Base-by-base conservation (phyloP, 2,329 filamentous ascomycete species). In the Dothideomycetidae sp. region DNA sequence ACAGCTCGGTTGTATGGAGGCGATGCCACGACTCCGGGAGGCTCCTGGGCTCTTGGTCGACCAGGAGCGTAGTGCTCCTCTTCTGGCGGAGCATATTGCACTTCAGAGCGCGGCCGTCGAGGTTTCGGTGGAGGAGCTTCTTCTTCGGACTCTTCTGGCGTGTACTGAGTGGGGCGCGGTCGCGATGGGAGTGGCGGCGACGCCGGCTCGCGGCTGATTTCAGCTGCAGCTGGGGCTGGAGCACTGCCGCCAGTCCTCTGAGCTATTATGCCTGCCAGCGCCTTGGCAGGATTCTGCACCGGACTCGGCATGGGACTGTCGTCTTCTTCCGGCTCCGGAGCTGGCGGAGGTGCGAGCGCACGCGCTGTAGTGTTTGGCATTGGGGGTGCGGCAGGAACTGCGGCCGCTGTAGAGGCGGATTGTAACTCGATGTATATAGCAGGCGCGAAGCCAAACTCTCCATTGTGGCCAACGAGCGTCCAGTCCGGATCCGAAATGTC, bases 401-500 rank as follows among this genome's bases (percentile, higher is more conserved):
- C 70, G 13, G 73, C 64, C 33, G 58, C 51, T 33, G 66, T 62
- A 13, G 65, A 53, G 17, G 56, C 56, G 29, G 70, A 67, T 32
- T 66, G 58, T 36, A 83, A 60, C 48, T 96, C 84, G 47, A 96
- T 93, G 56, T 98, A 98, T 59, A 96, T 98, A 42, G 88, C 74
- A 3, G 90, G 90, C 37, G 82, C 90, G 58, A 98, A 98, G 33
- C 90, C 90, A 63, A 77, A 98, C 47, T 94, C 84, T 37, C 73
- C 74, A 48, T 85, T 76, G 31, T 78, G 65, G 12, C 88, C 86
- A 18, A 93, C 88, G 34, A 98, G 66, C 44, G 90, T 93, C 90
- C 90, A 98, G 60, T 98, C 90, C 10, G 84, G 83, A 57, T 98
- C 90, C 4, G 84, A 80, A 7, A 71, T 78, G 58, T 98, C 90